Conservation (phyloP, 202 grass and related monocot genomes). For the Setaria viridis region DNA sequence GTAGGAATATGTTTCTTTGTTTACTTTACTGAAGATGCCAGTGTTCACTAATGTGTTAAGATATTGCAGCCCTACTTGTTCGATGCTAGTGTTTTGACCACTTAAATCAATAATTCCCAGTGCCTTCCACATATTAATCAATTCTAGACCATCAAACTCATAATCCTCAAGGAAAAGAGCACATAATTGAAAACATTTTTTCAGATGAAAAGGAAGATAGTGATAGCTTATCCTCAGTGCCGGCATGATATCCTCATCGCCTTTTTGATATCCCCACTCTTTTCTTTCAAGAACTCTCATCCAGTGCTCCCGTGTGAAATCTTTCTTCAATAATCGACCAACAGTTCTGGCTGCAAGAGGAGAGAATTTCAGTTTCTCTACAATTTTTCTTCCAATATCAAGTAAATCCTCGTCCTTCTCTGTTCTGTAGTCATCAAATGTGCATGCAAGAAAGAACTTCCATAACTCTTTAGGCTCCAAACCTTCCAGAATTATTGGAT, state of each 20-base stretch:
- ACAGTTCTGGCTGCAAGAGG: conserved; percentile 31
- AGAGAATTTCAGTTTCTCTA: conserved; percentile 2
- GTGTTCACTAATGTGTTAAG: neutral
- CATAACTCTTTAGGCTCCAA: conserved; percentile 15
- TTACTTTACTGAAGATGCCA: neutral
- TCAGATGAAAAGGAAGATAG: conserved; percentile 21
- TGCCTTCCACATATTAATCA: conserved; percentile 18
- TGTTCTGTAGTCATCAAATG: neutral
- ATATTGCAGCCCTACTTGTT: conserved; percentile 11
- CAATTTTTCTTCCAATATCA: conserved; percentile 15
- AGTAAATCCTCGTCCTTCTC: neutral
- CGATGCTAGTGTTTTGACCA: neutral
- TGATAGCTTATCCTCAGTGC: conserved; percentile 32
- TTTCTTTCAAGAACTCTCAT: conserved; percentile 9
- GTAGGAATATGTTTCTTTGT: neutral
- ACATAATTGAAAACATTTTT: conserved; percentile 28
- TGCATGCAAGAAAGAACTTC: conserved; percentile 6
- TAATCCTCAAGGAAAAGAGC: conserved; percentile 29
- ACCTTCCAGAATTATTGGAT: neutral
- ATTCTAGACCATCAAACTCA: neutral
- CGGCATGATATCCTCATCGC: conserved; percentile 10
- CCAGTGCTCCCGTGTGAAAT: neutral
- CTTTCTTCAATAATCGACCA: neutral
- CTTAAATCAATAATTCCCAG: neutral
- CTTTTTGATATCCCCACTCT: neutral